Percentiles rank a stretch among this genome's conserved stretches.
Evolutionary conservation across 148 eudicot genomes (phyloP).

Genomic region (Rhododendron simsii): DNA sequence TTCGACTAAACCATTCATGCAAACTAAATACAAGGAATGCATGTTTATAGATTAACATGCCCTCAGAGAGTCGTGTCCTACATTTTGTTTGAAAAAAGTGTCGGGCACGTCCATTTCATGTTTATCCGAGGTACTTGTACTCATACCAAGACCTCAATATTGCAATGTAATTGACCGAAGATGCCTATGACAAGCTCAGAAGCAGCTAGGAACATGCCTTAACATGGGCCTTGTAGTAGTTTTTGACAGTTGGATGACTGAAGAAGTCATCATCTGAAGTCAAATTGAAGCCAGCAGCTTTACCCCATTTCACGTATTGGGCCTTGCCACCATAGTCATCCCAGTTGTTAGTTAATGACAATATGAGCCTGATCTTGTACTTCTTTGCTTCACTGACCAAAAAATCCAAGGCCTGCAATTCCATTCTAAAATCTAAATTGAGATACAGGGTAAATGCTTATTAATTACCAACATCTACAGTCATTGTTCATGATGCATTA

Average conservation of each 20-base stretch:
- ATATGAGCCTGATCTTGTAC: constrained; percentile 73
- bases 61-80: not conserved
- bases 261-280: constrained; percentile 71
- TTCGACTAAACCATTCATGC: not conserved
- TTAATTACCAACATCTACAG: not conserved
- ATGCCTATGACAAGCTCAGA: not conserved
- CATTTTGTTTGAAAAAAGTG: not conserved
- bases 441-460: not conserved
- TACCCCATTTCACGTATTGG: constrained; percentile 92
- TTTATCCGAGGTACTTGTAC: not conserved
- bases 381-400: constrained; percentile 86
- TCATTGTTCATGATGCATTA: not conserved
- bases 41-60: not conserved
- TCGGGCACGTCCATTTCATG: not conserved
- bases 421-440: not conserved
- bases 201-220: constrained; percentile 39
- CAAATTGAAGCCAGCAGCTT: constrained; percentile 66
- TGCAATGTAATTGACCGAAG: not conserved
- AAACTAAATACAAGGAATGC: not conserved
- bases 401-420: constrained; percentile 77
- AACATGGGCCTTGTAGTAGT: constrained; percentile 70
- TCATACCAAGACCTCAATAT: not conserved
- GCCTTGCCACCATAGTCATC: constrained; percentile 80
- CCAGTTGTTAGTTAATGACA: constrained; percentile 87
- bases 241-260: constrained; percentile 56